Base-by-base conservation (phyloP, 805 yeast genomes). In the Sporopachydermia quercuum region DNA sequence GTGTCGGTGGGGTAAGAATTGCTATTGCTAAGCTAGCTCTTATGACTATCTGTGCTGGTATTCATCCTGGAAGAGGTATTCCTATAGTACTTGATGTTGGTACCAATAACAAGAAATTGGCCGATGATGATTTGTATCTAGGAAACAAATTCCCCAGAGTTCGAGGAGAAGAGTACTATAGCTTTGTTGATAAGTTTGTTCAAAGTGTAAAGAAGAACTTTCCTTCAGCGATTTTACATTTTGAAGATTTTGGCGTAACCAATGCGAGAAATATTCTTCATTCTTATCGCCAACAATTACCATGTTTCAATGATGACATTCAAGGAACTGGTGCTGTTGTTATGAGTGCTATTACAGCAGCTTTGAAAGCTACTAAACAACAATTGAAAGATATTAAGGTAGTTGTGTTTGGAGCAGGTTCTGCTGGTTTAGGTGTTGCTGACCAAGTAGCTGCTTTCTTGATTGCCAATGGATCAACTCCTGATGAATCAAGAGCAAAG, bases 261-360 rank as follows among this genome's bases (percentile, higher is more conserved):
- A 79, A 84, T 37, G 94, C 85, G 19, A 76, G 89, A 69, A 74
- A 75, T 41, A 65, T 81, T 54, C 64, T 82, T 47, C 73, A 77
- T 47, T 73, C 71, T 57, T 82, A 79, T 58, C 71, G 84, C 58
- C 56, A 69, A 45, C 61, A 62, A 40, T 47, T 79, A 34, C 81
- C 91, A 14, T 82, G 89, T 51, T 82, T 82, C 63, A 82, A 82
- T 53, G 94, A 82, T 61, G 94, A 82, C 57, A 82, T 82, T 48
- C 93, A 82, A 63, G 94, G 94, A 55, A 82, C 94, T 6, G 94
- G 93, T 55, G 93, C 94, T 36, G 94, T 82, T 43, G 93, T 80
- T 5, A 80, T 81, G 85, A 86, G 91, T 2, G 80, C 91, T 2
- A 71, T 81, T 60, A 68, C 80, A 45, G 89, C 91, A 18, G 93